Conservation (phyloP, 768 basidiomycete genomes). For the Leccinellum luteum region DNA sequence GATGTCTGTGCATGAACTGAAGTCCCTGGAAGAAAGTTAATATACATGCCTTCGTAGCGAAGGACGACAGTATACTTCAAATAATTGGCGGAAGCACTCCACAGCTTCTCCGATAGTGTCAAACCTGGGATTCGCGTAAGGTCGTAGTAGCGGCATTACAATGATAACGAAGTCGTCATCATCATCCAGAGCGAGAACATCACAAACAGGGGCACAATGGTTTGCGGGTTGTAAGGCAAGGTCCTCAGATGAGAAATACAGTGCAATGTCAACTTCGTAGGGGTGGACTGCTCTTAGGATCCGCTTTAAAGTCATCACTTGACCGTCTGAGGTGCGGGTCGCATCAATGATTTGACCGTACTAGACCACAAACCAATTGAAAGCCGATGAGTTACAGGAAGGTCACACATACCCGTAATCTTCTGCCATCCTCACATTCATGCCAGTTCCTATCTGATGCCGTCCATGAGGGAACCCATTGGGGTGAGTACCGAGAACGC, state of each 20-base stretch:
- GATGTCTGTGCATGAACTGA: neutral
- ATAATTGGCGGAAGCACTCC: neutral
- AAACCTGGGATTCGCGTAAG: constrained; percentile 18
- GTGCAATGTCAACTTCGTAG: constrained; percentile 23
- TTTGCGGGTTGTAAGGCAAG: constrained; percentile 15
- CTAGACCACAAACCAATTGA: neutral
- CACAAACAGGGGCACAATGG: constrained; percentile 28
- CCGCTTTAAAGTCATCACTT: constrained; percentile 30
- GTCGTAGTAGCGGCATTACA: constrained; percentile 30
- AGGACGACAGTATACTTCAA: too few species aligned
- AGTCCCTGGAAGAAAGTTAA: neutral
- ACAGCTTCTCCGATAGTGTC: constrained; percentile 7
- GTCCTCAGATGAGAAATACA: constrained; percentile 13
- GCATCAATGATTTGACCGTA: constrained; percentile 26
- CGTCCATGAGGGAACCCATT: neutral
- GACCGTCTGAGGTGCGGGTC: constrained; percentile 27
- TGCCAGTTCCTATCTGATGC: neutral
- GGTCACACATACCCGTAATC: neutral
- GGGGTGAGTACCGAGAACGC: neutral
- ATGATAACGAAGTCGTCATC: constrained; percentile 17
- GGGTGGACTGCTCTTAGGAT: constrained; percentile 14
- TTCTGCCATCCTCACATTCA: neutral
- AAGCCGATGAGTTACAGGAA: neutral
- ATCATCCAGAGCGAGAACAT: constrained; percentile 9
- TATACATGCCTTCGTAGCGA: too few species aligned